Percentiles rank a stretch among this genome's conserved stretches.
Conservation (phyloP, 495 filamentous ascomycete genomes). For the Neurospora tetraspora region DNA sequence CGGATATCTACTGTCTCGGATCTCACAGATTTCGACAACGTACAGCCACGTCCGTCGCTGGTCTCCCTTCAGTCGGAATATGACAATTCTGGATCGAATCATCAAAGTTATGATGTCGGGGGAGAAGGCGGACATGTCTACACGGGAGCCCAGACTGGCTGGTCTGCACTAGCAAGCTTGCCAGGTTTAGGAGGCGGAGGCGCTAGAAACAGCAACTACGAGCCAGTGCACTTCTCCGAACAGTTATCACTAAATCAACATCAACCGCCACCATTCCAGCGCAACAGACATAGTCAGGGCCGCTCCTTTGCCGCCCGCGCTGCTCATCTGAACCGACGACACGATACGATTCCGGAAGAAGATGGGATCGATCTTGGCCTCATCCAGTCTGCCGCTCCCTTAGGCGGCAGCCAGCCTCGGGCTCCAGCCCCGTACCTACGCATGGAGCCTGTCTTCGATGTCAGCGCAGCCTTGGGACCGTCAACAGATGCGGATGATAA, state of each 20-base stretch:
- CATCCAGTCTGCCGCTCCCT: conserved; percentile 24
- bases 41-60: conserved; percentile 31
- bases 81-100: conserved; percentile 9
- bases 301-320: conserved; percentile 7
- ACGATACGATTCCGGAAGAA: conserved; percentile 34
- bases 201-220: conserved; percentile 20
- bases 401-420: conserved; percentile 11
- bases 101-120: not conserved
- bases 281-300: conserved; percentile 1
- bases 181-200: not conserved
- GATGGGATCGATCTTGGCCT: conserved; percentile 31
- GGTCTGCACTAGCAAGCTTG: conserved; percentile 8
- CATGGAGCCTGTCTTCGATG: conserved; percentile 23
- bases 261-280: conserved; percentile 2
- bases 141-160: conserved; percentile 3
- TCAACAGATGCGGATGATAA: conserved; percentile 25
- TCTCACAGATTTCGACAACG: conserved; percentile 20
- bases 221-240: conserved; percentile 14
- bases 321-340: conserved; percentile 11
- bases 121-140: conserved; percentile 8
- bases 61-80: conserved; percentile 29
- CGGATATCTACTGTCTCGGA: conserved; percentile 37
- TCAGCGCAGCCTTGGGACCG: conserved; percentile 29
- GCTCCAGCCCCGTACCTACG: conserved; percentile 5
- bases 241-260: not conserved